Conservation (phyloP, 805 yeast genomes). For the Suhomyces vadensis region DNA sequence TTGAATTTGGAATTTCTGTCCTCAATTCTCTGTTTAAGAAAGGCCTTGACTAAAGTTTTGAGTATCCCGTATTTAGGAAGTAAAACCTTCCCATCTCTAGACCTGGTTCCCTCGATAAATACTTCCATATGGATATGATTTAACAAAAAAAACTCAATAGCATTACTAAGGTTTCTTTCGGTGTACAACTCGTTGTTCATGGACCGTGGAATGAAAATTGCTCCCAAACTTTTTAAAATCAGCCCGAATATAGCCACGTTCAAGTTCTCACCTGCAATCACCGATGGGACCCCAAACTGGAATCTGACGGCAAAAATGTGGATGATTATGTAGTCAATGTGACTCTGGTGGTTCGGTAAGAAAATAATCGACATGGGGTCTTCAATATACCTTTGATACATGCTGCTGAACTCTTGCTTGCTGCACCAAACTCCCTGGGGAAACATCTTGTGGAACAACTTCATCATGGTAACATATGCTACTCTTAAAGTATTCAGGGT, state of each 20-base stretch:
- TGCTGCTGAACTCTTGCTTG: conserved; percentile 26
- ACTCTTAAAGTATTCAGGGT: conserved; percentile 29
- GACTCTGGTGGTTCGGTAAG: conserved; percentile 64
- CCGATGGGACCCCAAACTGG: conserved; percentile 54
- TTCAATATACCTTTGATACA: conserved; percentile 33
- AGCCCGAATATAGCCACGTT: conserved; percentile 58
- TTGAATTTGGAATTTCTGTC: conserved; percentile 25
- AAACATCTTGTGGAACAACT: conserved; percentile 36
- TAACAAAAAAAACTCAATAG: conserved; percentile 48
- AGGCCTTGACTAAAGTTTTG: conserved; percentile 50
- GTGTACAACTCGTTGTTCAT: conserved; percentile 45
- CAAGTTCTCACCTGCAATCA: conserved; percentile 67
- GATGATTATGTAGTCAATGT: conserved; percentile 58
- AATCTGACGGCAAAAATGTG: conserved; percentile 55
- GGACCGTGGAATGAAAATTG: conserved; percentile 56
- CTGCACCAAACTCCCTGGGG: conserved; percentile 46
- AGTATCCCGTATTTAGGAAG: conserved; percentile 64
- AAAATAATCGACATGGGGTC: conserved; percentile 49
- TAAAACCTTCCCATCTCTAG: conserved; percentile 63
- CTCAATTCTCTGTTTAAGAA: conserved; percentile 37
- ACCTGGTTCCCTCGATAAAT: conserved; percentile 66
- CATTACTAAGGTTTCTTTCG: conserved; percentile 48
- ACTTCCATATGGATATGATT: conserved; percentile 57
- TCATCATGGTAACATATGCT: conserved; percentile 41
- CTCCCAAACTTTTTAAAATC: conserved; percentile 52